These are phyloP conservation scores for Syzygium malaccense DNA, from an alignment of 441 rosid genomes.

Conservation along the genomic window DNA sequence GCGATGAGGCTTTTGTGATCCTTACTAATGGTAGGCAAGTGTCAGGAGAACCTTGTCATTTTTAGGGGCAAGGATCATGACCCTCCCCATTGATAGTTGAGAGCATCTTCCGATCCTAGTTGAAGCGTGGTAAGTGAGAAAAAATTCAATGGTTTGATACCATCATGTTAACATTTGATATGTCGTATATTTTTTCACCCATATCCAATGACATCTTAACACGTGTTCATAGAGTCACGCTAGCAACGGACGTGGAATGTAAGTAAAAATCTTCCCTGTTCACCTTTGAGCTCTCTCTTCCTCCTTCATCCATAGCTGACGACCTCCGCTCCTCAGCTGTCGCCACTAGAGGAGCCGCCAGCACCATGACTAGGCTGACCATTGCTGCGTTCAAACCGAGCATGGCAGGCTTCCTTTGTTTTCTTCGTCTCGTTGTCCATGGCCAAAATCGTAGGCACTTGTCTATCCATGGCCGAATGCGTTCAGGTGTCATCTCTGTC, in stretches of 20 bases:
- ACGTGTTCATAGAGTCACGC: background rate
- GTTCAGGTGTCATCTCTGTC: background rate
- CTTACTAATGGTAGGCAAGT: background rate
- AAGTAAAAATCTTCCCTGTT: background rate
- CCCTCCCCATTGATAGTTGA: no score
- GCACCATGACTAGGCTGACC: background rate
- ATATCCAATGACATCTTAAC: background rate
- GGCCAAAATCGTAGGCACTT: background rate
- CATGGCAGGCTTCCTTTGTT: background rate
- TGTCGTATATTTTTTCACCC: background rate
- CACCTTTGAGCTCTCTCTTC: background rate
- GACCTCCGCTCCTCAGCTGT: background rate
- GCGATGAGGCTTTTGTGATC: background rate
- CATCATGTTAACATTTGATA: background rate
- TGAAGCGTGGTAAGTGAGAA: no score
- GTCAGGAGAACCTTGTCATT: background rate
- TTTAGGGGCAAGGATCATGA: background rate
- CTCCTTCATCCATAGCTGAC: background rate
- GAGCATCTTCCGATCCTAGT: no score
- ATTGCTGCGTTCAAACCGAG: background rate
- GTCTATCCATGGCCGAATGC: background rate
- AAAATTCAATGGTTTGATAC: no score
- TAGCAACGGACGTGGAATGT: background rate
- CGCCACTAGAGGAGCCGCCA: rapidly evolving
- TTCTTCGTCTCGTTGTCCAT: background rate